Conservation (phyloP, 495 filamentous ascomycete species). For the Penicillium lividum region DNA sequence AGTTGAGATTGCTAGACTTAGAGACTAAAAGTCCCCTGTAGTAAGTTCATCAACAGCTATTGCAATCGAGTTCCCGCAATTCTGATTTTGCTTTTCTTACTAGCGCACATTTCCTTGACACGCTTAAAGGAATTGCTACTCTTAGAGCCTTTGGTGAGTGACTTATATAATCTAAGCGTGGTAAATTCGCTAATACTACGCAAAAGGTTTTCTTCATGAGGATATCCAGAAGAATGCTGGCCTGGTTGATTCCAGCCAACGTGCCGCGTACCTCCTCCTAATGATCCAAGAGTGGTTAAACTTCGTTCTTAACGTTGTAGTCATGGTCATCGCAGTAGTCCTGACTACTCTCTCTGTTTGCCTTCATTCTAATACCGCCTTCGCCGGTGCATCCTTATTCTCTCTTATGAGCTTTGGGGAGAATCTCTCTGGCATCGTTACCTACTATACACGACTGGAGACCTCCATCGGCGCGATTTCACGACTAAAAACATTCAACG, state of each 20-base stretch:
- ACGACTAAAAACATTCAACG: conserved; percentile 37
- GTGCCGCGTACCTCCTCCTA: not conserved
- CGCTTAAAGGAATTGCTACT: not conserved
- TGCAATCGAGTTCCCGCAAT: not conserved
- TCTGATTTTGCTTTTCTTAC: not conserved
- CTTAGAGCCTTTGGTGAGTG: not conserved
- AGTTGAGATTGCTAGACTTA: not conserved
- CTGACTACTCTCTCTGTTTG: conserved; percentile 24
- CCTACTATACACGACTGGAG: conserved; percentile 48
- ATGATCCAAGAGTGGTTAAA: conserved; percentile 3
- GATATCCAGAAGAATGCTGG: not conserved
- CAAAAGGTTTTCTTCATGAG: not conserved
- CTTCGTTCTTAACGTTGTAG: not conserved
- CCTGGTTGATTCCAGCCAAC: not conserved
- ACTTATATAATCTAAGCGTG: too few species aligned
- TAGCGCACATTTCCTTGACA: conserved; percentile 1
- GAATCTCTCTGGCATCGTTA: conserved; percentile 34
- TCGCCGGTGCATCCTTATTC: conserved; percentile 1
- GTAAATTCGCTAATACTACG: too few species aligned
- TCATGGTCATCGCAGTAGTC: conserved; percentile 1
- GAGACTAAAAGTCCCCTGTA: conserved; percentile 1
- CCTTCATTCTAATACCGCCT: conserved; percentile 30
- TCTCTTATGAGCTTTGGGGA: conserved; percentile 39
- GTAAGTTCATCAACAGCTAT: not conserved
- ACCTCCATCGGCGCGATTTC: conserved; percentile 50